Evolutionary conservation across 2,329 filamentous ascomycete species (phyloP), one percentile per base, ranked within the genome.

Genomic region (Neobulgaria alba): DNA sequence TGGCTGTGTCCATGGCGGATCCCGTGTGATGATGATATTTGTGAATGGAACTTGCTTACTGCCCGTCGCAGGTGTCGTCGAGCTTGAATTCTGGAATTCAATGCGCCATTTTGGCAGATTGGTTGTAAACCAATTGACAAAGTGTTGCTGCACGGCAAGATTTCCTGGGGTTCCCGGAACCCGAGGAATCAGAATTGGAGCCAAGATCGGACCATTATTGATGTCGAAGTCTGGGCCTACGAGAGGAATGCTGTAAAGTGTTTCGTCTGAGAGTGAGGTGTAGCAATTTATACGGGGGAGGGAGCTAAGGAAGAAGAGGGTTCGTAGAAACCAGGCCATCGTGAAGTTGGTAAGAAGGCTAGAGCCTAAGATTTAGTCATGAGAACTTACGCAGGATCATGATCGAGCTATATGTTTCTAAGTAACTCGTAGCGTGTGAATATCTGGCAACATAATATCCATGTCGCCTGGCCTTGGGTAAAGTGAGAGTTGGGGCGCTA

Each of bases 81-180:
- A 75, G 0, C 86, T 90, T n/a, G 85, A 88, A 63, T 96, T 96
- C 58, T 98, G 90, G 65, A 86, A 85, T 35, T 80, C 72, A 32
- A 95, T 61, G 4, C 67, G 73, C 92, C 92, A 98, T 26, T 75
- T 66, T 1, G 90, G 88, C 16, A 96, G 75, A 14, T 79, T 68
- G 4, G 67, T 69, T 36, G 64, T 64, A 65, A 96, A 95, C 72
- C 92, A 96, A 59, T 82, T 67, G 56, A 81, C 75, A 57, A 98
- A 87, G 64, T 96, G 90, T 32, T 77, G 71, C 52, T 92, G 82
- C 3, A 85, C 86, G 38, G 72, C 72, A 12, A 65, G 61, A 10
- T 82, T 86, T 19, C 87, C 88, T 1, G 79, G 70, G 1, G 88
- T 94, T 12, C 89, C 92, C 5, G 92, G 85, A 0, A 98, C 89